phyloP scores from a whole-genome alignment of 148 eudicot species.

The Chenopodium album region DNA sequence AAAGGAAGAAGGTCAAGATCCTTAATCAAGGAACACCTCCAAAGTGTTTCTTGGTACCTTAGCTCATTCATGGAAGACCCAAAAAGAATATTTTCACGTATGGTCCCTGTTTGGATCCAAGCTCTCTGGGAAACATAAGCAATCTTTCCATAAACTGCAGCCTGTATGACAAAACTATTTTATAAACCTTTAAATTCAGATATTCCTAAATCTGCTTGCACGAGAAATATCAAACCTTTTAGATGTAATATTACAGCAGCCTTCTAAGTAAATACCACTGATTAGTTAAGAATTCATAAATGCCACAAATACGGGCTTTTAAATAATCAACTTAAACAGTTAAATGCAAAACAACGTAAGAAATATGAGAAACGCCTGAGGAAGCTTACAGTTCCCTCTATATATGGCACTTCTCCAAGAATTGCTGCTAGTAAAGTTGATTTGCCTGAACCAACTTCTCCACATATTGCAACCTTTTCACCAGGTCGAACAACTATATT shows the following conservation, averaged over 20 bases:
- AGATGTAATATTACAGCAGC: neutral
- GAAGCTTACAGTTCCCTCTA: slow-evolving; percentile 57
- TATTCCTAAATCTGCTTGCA: neutral
- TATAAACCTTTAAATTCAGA: neutral
- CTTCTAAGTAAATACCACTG: neutral
- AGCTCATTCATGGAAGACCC: slow-evolving; percentile 59
- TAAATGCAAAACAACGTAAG: neutral
- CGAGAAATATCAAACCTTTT: neutral
- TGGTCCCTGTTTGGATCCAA: slow-evolving; percentile 89
- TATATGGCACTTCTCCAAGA: slow-evolving; percentile 68
- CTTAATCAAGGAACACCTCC: slow-evolving; percentile 66
- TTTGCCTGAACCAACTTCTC: slow-evolving; percentile 85
- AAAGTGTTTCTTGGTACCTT: slow-evolving; percentile 65
- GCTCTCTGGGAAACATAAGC: slow-evolving; percentile 95
- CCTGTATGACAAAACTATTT: slow-evolving; percentile 35
- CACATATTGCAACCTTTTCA: slow-evolving; percentile 70
- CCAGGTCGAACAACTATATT: slow-evolving; percentile 48
- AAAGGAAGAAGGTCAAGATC: slow-evolving; percentile 84
- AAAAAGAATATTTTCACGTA: slow-evolving; percentile 74
- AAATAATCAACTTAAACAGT: neutral
- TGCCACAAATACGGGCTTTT: neutral
- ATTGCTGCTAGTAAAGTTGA: slow-evolving; percentile 72
- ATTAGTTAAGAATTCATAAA: neutral
- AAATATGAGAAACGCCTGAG: neutral
- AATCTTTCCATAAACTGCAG: slow-evolving; percentile 60